Percentiles rank a stretch among this genome's conserved stretches.
These are phyloP conservation scores for Zymoseptoria passerinii DNA, from an alignment of 2,329 filamentous ascomycete species.

Conservation along the genomic window DNA sequence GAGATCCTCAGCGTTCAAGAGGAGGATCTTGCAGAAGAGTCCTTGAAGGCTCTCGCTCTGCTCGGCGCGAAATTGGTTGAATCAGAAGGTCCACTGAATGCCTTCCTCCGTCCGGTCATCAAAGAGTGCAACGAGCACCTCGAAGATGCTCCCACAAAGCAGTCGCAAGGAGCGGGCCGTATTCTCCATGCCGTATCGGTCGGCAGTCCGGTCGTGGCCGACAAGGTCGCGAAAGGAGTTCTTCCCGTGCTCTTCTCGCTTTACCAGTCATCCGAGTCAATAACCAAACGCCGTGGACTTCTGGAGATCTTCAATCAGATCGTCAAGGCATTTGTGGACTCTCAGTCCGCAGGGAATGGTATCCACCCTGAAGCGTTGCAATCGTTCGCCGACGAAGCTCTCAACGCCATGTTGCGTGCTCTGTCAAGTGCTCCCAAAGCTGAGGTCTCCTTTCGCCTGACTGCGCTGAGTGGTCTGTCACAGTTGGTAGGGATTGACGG, in stretches of 20 bases:
- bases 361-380: conserved; percentile 31
- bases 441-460: conserved; percentile 44
- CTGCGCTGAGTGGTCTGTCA: conserved; percentile 37
- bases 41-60: conserved; percentile 46
- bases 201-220: conserved; percentile 47
- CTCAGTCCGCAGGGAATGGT: conserved; percentile 40
- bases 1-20: conserved; percentile 61
- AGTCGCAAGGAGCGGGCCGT: conserved; percentile 55
- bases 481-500: conserved; percentile 36
- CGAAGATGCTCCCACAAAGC: conserved; percentile 60
- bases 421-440: conserved; percentile 37
- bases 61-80: conserved; percentile 50
- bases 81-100: conserved; percentile 40
- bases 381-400: conserved; percentile 34
- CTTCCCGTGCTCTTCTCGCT: conserved; percentile 51
- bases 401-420: conserved; percentile 37
- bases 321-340: conserved; percentile 46
- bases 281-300: conserved; percentile 54
- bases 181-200: conserved; percentile 51
- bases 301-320: conserved; percentile 53
- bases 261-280: conserved; percentile 53
- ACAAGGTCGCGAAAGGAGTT: conserved; percentile 47
- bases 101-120: conserved; percentile 52
- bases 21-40: conserved; percentile 54
- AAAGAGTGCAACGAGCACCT: conserved; percentile 62